Evolutionary conservation across 352 stramenopile genomes (phyloP).

Genomic region (Phytophthora pinifolia): DNA sequence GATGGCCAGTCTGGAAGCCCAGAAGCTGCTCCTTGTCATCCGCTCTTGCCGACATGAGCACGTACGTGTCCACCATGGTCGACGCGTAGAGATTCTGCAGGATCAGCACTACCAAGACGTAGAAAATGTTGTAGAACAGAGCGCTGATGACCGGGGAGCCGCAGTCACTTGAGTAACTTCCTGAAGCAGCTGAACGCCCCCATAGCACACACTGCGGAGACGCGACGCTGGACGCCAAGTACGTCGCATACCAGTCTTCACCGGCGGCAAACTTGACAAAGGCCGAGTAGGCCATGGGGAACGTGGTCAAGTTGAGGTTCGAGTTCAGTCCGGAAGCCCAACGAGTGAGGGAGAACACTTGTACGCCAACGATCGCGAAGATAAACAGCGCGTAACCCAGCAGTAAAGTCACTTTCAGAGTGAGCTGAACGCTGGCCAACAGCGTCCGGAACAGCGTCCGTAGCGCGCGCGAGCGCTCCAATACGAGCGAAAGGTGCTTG

Average conservation of each 20-base stretch:
- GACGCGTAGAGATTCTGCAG: slow-evolving; percentile 83
- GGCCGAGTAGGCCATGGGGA: slow-evolving; percentile 64
- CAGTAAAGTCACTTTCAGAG: slow-evolving; percentile 79
- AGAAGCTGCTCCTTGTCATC: slow-evolving; percentile 60
- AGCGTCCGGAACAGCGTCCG: slow-evolving; percentile 78
- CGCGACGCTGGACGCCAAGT: slow-evolving; percentile 63
- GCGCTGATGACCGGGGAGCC: slow-evolving; percentile 60
- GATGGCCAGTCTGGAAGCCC: slow-evolving; percentile 59
- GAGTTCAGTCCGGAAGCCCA: slow-evolving; percentile 75
- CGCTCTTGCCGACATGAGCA: slow-evolving; percentile 70
- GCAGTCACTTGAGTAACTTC: slow-evolving; percentile 56
- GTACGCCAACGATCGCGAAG: slow-evolving; percentile 80
- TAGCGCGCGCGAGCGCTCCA: slow-evolving; percentile 69
- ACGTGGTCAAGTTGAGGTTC: slow-evolving; percentile 78
- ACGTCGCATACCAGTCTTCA: slow-evolving; percentile 85
- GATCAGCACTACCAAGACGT: slow-evolving; percentile 75
- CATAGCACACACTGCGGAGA: slow-evolving; percentile 60
- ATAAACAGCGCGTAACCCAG: slow-evolving; percentile 83
- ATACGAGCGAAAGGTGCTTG: slow-evolving; percentile 76
- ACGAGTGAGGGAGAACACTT: slow-evolving; percentile 79
- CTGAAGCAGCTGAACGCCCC: slow-evolving; percentile 19
- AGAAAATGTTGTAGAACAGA: slow-evolving; percentile 82
- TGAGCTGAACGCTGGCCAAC: slow-evolving; percentile 59
- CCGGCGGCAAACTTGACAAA: slow-evolving; percentile 85
- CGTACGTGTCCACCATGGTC: slow-evolving; percentile 82